phyloP scores from a whole-genome alignment of 805 yeast species.

The Metschnikowia santaceciliae region DNA sequence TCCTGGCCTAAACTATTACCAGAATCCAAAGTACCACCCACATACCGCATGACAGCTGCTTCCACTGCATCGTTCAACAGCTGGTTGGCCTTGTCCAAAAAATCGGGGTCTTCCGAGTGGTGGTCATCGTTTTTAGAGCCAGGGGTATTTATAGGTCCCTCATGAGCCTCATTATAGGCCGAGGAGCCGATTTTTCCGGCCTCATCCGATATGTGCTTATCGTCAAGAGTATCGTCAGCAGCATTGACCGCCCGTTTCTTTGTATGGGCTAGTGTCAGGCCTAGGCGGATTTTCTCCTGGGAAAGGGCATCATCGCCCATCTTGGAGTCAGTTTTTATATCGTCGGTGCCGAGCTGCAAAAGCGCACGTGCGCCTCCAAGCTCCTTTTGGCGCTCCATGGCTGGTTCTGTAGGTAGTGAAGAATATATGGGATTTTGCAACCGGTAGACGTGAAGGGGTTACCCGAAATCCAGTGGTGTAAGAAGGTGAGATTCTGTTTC shows the following conservation, averaged over 20 bases:
- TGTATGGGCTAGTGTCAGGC: background rate
- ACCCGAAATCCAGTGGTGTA: conserved; percentile 14
- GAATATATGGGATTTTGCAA: conserved; percentile 13
- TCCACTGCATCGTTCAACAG: conserved; percentile 57
- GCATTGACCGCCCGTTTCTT: background rate
- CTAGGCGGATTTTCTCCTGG: background rate
- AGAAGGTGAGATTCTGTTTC: background rate
- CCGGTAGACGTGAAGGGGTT: conserved; percentile 17
- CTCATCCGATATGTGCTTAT: conserved; percentile 1
- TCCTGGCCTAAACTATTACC: conserved; percentile 7
- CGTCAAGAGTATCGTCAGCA: background rate
- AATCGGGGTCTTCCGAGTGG: conserved; percentile 7
- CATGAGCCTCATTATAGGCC: background rate
- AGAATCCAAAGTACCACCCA: conserved; percentile 55
- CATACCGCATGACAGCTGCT: conserved; percentile 73
- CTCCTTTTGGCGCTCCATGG: conserved; percentile 36
- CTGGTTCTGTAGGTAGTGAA: background rate
- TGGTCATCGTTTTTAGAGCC: conserved; percentile 1
- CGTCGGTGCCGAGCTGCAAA: conserved; percentile 36
- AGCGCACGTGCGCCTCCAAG: conserved; percentile 47
- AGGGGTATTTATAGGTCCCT: background rate
- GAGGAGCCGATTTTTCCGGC: background rate
- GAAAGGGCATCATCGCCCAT: background rate
- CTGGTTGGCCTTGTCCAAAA: conserved; percentile 28
- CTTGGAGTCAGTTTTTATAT: background rate